Conservation (phyloP, 805 yeast genomes). For the Ogataea allantospora region DNA sequence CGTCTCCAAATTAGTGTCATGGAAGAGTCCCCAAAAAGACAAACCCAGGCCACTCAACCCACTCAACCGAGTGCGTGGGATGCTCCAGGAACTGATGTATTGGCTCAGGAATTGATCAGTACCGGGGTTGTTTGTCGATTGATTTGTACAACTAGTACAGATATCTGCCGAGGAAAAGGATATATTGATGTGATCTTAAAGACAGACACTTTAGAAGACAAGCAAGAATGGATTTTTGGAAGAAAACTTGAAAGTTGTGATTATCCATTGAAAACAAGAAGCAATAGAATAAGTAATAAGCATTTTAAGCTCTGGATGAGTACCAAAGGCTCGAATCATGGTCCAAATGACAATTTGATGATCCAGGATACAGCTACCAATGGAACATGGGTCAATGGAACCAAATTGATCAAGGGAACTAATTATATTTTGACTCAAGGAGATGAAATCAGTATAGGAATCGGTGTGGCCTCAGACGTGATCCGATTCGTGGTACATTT, state of each 20-base stretch:
- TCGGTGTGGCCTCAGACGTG: conserved; percentile 75
- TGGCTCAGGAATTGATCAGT: conserved; percentile 27
- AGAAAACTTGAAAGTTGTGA: conserved; percentile 63
- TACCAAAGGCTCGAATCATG: conserved; percentile 40
- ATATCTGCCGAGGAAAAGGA: conserved; percentile 22
- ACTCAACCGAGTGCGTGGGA: conserved; percentile 36
- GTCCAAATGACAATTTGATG: conserved; percentile 37
- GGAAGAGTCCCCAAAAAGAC: conserved; percentile 9
- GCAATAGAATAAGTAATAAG: conserved; percentile 67
- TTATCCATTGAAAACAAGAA: conserved; percentile 53
- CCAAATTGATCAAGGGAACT: conserved; percentile 67
- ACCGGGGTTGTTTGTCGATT: conserved; percentile 37
- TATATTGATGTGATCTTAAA: conserved; percentile 33
- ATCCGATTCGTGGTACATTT: conserved; percentile 51
- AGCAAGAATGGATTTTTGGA: conserved; percentile 54
- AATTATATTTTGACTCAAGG: conserved; percentile 86
- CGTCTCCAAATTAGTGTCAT: conserved; percentile 7
- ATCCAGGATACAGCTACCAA: conserved; percentile 81
- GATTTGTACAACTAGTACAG: conserved; percentile 32
- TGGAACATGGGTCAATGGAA: conserved; percentile 85
- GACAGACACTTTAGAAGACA: conserved; percentile 13
- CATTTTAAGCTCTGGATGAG: conserved; percentile 73
- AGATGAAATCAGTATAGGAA: conserved; percentile 88
- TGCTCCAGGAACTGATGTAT: conserved; percentile 25
- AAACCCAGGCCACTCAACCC: conserved; percentile 26